Percentiles rank a stretch among this genome's conserved stretches.
Evolutionary conservation across 805 yeast genomes (phyloP).

Genomic region (Myxozyma sirexii): DNA sequence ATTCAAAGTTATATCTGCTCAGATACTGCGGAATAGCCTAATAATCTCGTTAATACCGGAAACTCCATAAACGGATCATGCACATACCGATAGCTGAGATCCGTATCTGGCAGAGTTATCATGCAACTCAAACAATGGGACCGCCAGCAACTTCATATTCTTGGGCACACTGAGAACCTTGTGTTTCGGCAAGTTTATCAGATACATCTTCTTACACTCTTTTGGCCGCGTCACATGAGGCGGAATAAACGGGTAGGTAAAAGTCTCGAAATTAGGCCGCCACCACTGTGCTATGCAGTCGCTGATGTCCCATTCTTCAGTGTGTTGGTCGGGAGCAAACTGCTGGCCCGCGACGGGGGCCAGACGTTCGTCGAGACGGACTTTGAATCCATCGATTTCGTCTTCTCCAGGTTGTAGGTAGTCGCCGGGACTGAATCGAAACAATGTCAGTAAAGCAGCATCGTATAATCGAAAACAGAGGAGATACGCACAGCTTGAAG

Average conservation of each 20-base stretch:
- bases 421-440: slow-evolving; percentile 37
- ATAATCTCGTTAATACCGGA: neutral
- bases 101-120: slow-evolving; percentile 42
- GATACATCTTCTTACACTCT: slow-evolving; percentile 42
- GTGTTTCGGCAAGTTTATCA: slow-evolving; percentile 39
- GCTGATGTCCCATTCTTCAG: slow-evolving; percentile 40
- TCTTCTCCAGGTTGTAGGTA: slow-evolving; percentile 36
- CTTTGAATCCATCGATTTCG: slow-evolving; percentile 38
- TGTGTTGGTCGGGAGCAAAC: slow-evolving; percentile 28
- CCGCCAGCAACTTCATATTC: slow-evolving; percentile 41
- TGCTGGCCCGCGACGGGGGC: slow-evolving; percentile 32
- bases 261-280: slow-evolving; percentile 42
- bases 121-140: slow-evolving; percentile 42
- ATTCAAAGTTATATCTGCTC: slow-evolving; percentile 42
- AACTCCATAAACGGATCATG: neutral
- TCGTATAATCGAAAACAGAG: neutral
- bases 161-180: slow-evolving; percentile 39
- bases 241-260: slow-evolving; percentile 43
- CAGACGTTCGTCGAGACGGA: slow-evolving; percentile 34
- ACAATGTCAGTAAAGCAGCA: neutral
- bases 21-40: slow-evolving; percentile 44
- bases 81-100: slow-evolving; percentile 38
- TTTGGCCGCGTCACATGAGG: slow-evolving; percentile 44
- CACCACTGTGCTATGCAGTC: slow-evolving; percentile 45
- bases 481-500: slow-evolving; percentile 37